Evolutionary conservation across 371 early-diverging fungal species (phyloP), one percentile per base, ranked within the genome.

Genomic region (Haplosporangium sp.): DNA sequence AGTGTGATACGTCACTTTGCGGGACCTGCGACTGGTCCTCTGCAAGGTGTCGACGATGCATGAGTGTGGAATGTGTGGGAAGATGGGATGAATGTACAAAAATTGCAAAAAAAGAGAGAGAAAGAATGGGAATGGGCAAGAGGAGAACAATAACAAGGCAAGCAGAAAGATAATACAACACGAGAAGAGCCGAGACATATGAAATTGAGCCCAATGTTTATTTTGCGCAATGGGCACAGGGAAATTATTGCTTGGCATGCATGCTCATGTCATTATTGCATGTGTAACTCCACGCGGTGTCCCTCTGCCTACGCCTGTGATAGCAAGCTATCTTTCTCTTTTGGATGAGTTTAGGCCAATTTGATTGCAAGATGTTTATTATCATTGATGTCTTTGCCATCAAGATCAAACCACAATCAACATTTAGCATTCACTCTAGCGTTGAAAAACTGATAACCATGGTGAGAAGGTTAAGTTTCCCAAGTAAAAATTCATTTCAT

Each of bases 181-280:
- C 55, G 35, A 55, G 34, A 55, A 35, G 34, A 55, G 55, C 55
- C 20, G 55, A 55, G 35, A 34, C 55, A 55, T 55, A 55, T 55
- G 55, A 55, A 34, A 55, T 55, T 55, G 55, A 55, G 55, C 34
- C 55, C 55, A 20, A 34, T 8, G 34, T 6, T 55, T 55, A 55
- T 55, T 55, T 50, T 55, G 17, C n/a, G 53, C 53, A 53, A 20
- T 19, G 50, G 20, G 27, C 27, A 20, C 20, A 50, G 9, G 5
- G 17, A 50, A 5, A 34, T 34, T 27, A 55, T 35, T 34, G 20
- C 55, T 55, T 55, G 55, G 55, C 55, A 55, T 55, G 35, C 20
- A 34, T 15, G 55, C 11, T 55, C 27, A 15, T 9, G 20, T 5
- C 13, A 55, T 27, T 55, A 34, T 20, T n/a, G 20, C 8, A 8